These are phyloP conservation scores for Blastomyces parvus DNA, from an alignment of 2,329 filamentous ascomycete species.

Conservation along the genomic window DNA sequence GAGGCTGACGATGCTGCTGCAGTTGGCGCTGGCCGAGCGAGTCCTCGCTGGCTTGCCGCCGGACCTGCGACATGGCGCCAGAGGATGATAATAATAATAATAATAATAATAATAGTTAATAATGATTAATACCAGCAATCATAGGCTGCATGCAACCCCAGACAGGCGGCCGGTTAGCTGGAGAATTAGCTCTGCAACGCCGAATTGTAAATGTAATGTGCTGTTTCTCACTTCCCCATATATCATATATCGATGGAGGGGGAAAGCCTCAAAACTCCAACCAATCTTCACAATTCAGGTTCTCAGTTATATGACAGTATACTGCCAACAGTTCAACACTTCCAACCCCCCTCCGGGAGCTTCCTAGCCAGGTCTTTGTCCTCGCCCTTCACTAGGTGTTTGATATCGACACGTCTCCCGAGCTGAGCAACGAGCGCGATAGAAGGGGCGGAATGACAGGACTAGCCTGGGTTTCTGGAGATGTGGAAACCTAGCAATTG, in stretches of 20 bases:
- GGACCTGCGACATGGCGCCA: constrained; percentile 29
- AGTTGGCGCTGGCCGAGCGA: not conserved
- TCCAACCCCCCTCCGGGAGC: not conserved
- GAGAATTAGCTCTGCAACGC: not conserved
- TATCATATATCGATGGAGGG: not conserved
- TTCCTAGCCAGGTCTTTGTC: not conserved
- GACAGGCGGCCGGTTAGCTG: not conserved
- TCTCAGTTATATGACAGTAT: not conserved
- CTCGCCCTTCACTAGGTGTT: not conserved
- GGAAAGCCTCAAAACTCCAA: not conserved
- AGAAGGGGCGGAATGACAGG: not conserved
- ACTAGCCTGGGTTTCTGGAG: too few relatives aligned
- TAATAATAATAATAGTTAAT: not conserved
- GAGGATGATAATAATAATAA: not conserved
- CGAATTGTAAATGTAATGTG: too few relatives aligned
- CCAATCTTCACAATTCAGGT: not conserved
- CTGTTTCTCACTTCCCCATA: too few relatives aligned
- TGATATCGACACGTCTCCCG: not conserved
- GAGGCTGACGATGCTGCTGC: not conserved
- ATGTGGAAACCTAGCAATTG: too few relatives aligned
- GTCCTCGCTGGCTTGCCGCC: constrained; percentile 18
- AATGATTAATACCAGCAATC: too few relatives aligned
- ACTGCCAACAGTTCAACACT: not conserved
- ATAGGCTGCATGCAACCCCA: not conserved
- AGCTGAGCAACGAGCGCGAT: not conserved